phyloP scores from a whole-genome alignment of 176 grass and related monocot genomes.

The Eragrostis curvula region DNA sequence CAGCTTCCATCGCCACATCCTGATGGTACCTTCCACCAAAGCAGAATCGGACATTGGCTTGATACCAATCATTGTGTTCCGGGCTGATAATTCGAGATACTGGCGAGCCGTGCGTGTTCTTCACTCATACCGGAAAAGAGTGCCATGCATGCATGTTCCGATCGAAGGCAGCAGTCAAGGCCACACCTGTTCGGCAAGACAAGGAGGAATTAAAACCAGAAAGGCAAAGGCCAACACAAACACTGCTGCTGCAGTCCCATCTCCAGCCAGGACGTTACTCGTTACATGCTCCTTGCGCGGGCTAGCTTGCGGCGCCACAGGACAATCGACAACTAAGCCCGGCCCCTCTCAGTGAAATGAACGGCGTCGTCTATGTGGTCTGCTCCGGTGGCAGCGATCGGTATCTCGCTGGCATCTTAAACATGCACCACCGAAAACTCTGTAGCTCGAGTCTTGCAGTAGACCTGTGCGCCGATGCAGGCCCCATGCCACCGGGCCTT shows the following conservation, averaged over 20 bases:
- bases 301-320: neutral
- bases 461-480: neutral
- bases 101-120: neutral
- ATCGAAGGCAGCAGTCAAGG: neutral
- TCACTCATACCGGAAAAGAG: no score
- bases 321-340: neutral
- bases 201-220: neutral
- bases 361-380: neutral
- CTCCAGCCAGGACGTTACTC: no score
- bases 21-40: no score
- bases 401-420: neutral
- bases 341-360: no score
- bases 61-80: neutral
- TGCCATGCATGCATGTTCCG: neutral
- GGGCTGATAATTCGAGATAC: neutral
- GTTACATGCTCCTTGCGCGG: no score
- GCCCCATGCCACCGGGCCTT: neutral
- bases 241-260: neutral
- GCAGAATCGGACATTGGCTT: neutral
- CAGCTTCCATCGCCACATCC: no score
- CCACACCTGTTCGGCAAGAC: neutral
- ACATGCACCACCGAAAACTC: neutral
- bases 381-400: neutral
- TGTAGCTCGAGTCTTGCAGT: neutral
- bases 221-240: constrained; percentile 19